These are phyloP conservation scores for Ceratocystis harringtonii DNA, from an alignment of 2,329 filamentous ascomycete genomes.

Conservation along the genomic window DNA sequence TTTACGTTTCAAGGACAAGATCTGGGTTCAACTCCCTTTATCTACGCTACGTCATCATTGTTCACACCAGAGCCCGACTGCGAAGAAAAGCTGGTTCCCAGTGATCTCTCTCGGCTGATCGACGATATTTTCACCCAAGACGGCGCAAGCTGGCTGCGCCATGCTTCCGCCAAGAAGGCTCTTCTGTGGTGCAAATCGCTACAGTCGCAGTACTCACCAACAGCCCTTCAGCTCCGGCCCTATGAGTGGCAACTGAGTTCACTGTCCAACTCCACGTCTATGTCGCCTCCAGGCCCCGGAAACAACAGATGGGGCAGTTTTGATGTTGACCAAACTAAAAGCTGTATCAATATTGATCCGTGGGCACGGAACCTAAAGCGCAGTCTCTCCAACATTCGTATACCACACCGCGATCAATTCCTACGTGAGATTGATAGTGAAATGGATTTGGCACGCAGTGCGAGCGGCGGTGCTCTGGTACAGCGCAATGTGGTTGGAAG, in stretches of 20 bases:
- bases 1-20: conserved; percentile 44
- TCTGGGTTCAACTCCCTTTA: conserved; percentile 20
- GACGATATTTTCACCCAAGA: conserved; percentile 61
- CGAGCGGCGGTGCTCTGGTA: conserved; percentile 48
- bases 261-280: background rate
- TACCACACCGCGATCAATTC: conserved; percentile 48
- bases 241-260: conserved; percentile 33
- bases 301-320: conserved; percentile 20
- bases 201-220: conserved; percentile 16
- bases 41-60: conserved; percentile 54
- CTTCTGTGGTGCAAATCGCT: conserved; percentile 48
- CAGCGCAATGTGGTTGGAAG: conserved; percentile 25
- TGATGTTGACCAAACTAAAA: conserved; percentile 16
- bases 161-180: conserved; percentile 70
- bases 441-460: conserved; percentile 48
- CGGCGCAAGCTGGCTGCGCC: conserved; percentile 65
- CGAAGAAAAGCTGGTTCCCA: conserved; percentile 59
- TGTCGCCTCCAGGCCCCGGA: conserved; percentile 1
- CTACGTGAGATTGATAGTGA: conserved; percentile 53
- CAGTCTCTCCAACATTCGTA: conserved; percentile 56
- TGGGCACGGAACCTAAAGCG: conserved; percentile 73
- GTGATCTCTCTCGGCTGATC: conserved; percentile 59
- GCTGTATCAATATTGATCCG: conserved; percentile 52
- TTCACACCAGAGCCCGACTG: conserved; percentile 57
- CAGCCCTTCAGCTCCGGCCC: conserved; percentile 22